Evolutionary conservation across 352 stramenopile genomes (phyloP).

Genomic region (Pythium myriotylum): DNA sequence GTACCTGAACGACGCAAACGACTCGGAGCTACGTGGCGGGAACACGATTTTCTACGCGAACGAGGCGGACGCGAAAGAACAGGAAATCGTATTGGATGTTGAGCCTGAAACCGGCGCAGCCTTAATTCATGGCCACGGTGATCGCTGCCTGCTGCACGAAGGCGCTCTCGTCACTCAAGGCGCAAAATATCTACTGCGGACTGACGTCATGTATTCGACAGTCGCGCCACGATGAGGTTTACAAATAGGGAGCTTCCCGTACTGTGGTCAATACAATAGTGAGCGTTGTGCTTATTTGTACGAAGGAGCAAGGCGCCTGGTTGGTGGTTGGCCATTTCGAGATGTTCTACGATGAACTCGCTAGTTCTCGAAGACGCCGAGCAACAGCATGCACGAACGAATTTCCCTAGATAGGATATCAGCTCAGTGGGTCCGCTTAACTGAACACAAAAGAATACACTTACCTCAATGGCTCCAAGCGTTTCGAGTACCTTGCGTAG

Average conservation of each 20-base stretch:
- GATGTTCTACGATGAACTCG: constrained; percentile 14
- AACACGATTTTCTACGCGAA: constrained; percentile 77
- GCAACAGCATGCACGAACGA: constrained; percentile 71
- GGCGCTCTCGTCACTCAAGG: constrained; percentile 59
- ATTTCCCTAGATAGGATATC: constrained; percentile 43
- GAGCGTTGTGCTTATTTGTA: constrained; percentile 2
- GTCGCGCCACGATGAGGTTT: constrained; percentile 12
- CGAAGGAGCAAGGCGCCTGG: not conserved
- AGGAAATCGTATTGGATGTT: constrained; percentile 58
- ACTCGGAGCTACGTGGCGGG: constrained; percentile 73
- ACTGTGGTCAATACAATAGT: not conserved
- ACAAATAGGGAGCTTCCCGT: not conserved
- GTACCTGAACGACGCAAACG: constrained; percentile 74
- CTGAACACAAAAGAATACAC: constrained; percentile 1
- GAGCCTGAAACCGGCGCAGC: constrained; percentile 65
- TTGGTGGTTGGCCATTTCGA: not conserved
- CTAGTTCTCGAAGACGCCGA: constrained; percentile 68
- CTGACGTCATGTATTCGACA: constrained; percentile 81
- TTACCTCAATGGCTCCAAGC: constrained; percentile 68
- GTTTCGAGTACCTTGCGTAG: constrained; percentile 72
- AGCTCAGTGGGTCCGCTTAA: constrained; percentile 1
- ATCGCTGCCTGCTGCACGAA: constrained; percentile 79
- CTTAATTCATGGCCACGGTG: constrained; percentile 74
- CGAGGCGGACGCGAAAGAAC: constrained; percentile 41
- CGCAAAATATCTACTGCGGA: constrained; percentile 75